Conservation (phyloP, 257 asterid genomes). For the Solanum clarkiae region DNA sequence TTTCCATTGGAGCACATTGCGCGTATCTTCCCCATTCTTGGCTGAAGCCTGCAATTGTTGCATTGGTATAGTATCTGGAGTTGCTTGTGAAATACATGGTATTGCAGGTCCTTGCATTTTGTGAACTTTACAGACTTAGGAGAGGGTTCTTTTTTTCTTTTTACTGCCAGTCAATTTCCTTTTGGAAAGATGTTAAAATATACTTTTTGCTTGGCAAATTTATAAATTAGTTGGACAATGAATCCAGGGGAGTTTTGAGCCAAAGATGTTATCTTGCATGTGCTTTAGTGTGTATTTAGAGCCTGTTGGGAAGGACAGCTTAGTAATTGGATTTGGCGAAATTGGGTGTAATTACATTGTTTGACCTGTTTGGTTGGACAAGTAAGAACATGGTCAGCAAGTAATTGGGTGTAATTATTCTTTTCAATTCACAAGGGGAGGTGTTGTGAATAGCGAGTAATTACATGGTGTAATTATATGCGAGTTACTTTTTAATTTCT, state of each 20-base stretch:
- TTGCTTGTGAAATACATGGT: not conserved
- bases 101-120: not conserved
- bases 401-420: too few species aligned
- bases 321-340: too few species aligned
- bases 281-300: too few species aligned
- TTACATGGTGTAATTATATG: too few species aligned
- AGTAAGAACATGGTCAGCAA: too few species aligned
- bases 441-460: too few species aligned
- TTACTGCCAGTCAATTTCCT: not conserved
- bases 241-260: not conserved
- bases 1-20: conserved; percentile 62
- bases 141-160: not conserved
- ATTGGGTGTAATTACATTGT: too few species aligned
- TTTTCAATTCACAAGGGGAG: too few species aligned
- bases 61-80: not conserved
- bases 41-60: conserved; percentile 14
- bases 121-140: not conserved
- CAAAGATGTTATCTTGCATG: not conserved
- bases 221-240: not conserved
- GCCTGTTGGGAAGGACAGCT: too few species aligned
- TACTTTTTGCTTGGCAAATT: not conserved
- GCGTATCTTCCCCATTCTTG: conserved; percentile 70
- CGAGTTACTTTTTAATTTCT: rapidly evolving
- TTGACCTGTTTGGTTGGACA: too few species aligned
- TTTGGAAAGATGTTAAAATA: not conserved